Conservation (phyloP, 495 filamentous ascomycete genomes). For the Neurospora africana region DNA sequence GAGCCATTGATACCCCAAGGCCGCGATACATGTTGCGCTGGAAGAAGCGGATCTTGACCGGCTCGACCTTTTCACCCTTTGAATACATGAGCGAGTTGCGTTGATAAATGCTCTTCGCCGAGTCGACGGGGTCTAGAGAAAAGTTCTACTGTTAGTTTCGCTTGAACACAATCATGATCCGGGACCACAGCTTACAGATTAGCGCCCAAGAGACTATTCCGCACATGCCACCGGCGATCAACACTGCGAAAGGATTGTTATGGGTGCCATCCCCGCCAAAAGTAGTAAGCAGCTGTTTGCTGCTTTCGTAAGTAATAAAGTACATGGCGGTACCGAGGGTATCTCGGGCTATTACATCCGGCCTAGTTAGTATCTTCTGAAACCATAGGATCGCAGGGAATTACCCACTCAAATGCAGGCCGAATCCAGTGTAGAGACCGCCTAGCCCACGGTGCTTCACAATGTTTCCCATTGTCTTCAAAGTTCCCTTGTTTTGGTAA, state of each 20-base stretch:
- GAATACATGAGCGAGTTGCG: slow-evolving; percentile 63
- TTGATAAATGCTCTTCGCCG: slow-evolving; percentile 75
- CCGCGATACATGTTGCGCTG: slow-evolving; percentile 64
- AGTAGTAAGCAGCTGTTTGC: slow-evolving; percentile 74
- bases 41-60: slow-evolving; percentile 62
- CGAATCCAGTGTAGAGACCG: slow-evolving; percentile 81
- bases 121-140: slow-evolving; percentile 59
- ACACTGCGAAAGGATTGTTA: slow-evolving; percentile 61
- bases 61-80: slow-evolving; percentile 44
- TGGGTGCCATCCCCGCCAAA: slow-evolving; percentile 55
- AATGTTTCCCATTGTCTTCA: slow-evolving; percentile 69
- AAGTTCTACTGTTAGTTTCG: background rate
- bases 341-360: slow-evolving; percentile 51
- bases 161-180: background rate
- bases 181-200: slow-evolving; percentile 40
- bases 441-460: slow-evolving; percentile 63
- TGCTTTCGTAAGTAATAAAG: slow-evolving; percentile 84
- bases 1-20: slow-evolving; percentile 67
- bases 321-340: slow-evolving; percentile 84
- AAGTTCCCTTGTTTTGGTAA: slow-evolving; percentile 69
- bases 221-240: slow-evolving; percentile 65
- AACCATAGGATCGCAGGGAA: background rate
- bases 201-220: slow-evolving; percentile 73
- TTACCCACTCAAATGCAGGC: slow-evolving; percentile 63
- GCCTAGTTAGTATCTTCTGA: slow-evolving; percentile 1